These are phyloP conservation scores for Diddensiella transvaalensis DNA, from an alignment of 805 yeast genomes.

Conservation along the genomic window DNA sequence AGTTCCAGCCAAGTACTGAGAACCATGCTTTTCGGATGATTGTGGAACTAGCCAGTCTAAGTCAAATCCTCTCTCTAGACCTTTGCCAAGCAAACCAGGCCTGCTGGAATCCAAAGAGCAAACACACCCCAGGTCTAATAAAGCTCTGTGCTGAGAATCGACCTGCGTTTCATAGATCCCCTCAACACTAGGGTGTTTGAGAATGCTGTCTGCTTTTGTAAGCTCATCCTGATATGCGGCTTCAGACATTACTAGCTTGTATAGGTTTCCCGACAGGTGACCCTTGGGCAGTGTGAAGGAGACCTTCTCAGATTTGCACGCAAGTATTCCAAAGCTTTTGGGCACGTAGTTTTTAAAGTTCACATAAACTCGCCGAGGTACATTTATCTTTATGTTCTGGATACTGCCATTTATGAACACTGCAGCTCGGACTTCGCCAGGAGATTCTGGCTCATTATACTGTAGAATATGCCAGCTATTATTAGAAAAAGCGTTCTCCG, in stretches of 20 bases:
- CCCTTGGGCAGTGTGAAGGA: conserved; percentile 70
- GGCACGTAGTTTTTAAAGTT: conserved; percentile 54
- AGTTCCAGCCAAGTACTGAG: conserved; percentile 53
- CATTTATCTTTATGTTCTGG: conserved; percentile 66
- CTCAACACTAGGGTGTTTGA: conserved; percentile 56
- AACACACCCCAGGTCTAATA: conserved; percentile 71
- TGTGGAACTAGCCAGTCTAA: conserved; percentile 42
- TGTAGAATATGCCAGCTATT: conserved; percentile 85
- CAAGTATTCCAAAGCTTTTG: conserved; percentile 39
- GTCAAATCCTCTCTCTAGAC: conserved; percentile 81
- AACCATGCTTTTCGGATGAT: conserved; percentile 34
- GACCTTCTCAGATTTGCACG: conserved; percentile 56
- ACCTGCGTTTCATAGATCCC: conserved; percentile 79
- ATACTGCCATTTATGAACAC: conserved; percentile 67
- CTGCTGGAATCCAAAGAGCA: conserved; percentile 65
- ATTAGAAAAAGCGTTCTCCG: conserved; percentile 65
- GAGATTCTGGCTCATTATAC: conserved; percentile 42
- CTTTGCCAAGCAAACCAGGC: conserved; percentile 82
- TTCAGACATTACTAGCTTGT: conserved; percentile 68
- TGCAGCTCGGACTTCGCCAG: conserved; percentile 76
- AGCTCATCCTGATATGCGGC: conserved; percentile 52
- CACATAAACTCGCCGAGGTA: conserved; percentile 72
- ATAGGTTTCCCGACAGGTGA: conserved; percentile 46
- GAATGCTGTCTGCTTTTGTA: conserved; percentile 54
- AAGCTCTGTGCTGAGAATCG: conserved; percentile 63